Evolutionary conservation across 2,329 filamentous ascomycete species (phyloP).

Genomic region (Cadophora sp.): DNA sequence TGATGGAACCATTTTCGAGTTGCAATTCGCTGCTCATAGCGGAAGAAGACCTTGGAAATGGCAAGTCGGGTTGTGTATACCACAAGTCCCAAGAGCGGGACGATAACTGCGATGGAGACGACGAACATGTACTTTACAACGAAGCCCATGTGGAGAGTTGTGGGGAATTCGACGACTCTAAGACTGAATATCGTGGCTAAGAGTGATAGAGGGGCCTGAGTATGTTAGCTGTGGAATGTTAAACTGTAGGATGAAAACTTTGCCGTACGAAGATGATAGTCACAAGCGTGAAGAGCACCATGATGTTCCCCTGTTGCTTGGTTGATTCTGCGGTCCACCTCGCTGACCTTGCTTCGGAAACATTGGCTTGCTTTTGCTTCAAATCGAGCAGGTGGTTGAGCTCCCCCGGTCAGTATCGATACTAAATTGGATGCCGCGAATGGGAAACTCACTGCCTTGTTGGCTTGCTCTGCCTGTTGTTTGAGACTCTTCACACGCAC

Average conservation of each 20-base stretch:
- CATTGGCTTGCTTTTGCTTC: conserved; percentile 55
- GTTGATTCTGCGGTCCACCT: conserved; percentile 47
- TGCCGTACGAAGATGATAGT: conserved; percentile 54
- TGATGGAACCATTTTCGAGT: background rate
- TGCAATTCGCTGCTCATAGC: background rate
- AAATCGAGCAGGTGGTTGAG: conserved; percentile 49
- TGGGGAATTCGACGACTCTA: conserved; percentile 21
- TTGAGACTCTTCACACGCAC: background rate
- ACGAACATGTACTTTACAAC: conserved; percentile 27
- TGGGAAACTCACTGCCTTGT: conserved; percentile 26
- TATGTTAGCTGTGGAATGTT: background rate
- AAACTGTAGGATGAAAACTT: background rate
- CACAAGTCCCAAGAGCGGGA: conserved; percentile 23
- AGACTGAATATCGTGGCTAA: conserved; percentile 25
- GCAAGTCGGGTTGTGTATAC: conserved; percentile 24
- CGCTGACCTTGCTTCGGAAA: conserved; percentile 52
- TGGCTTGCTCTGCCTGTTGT: conserved; percentile 22
- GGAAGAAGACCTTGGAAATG: background rate
- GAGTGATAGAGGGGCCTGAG: conserved; percentile 28
- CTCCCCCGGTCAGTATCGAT: conserved; percentile 10
- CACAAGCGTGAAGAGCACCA: conserved; percentile 55
- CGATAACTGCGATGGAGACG: conserved; percentile 25
- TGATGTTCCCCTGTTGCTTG: conserved; percentile 40
- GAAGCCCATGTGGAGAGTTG: conserved; percentile 16
- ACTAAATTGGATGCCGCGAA: background rate